Percentiles rank a stretch among this genome's conserved stretches.
Evolutionary conservation across 805 yeast species (phyloP).

Genomic region (Nakazawaea populi): DNA sequence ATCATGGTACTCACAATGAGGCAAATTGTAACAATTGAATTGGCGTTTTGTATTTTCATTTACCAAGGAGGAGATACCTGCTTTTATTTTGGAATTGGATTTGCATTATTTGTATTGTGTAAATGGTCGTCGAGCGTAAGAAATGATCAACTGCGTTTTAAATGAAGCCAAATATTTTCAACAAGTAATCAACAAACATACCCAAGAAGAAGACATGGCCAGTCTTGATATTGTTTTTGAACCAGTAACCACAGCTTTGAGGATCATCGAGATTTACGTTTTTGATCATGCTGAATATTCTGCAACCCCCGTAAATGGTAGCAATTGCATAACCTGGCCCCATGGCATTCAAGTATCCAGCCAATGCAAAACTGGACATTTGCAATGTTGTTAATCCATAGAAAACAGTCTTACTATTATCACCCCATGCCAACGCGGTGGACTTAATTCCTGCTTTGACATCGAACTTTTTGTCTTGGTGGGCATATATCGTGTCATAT

Average conservation of each 20-base stretch:
- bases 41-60: too few relatives aligned
- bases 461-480: conserved; percentile 91
- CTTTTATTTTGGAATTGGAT: too few relatives aligned
- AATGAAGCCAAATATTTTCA: conserved; percentile 35
- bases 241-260: conserved; percentile 74
- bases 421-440: conserved; percentile 94
- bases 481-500: conserved; percentile 95
- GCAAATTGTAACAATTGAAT: too few relatives aligned
- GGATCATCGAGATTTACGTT: conserved; percentile 79
- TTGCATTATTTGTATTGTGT: neutral
- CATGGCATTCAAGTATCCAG: conserved; percentile 73
- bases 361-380: conserved; percentile 51
- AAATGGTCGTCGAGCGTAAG: conserved; percentile 20
- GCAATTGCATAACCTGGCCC: conserved; percentile 81
- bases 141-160: conserved; percentile 10
- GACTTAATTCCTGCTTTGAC: conserved; percentile 88
- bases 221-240: conserved; percentile 69
- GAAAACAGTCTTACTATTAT: conserved; percentile 63
- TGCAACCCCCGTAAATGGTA: conserved; percentile 59
- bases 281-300: conserved; percentile 63
- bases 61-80: too few relatives aligned
- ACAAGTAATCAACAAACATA: conserved; percentile 57
- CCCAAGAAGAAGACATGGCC: conserved; percentile 67
- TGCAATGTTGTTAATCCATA: conserved; percentile 63
- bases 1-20: too few relatives aligned